Base-by-base conservation (phyloP, 2,329 filamentous ascomycete genomes). In the Graphilbum ipis-grandicollis region DNA sequence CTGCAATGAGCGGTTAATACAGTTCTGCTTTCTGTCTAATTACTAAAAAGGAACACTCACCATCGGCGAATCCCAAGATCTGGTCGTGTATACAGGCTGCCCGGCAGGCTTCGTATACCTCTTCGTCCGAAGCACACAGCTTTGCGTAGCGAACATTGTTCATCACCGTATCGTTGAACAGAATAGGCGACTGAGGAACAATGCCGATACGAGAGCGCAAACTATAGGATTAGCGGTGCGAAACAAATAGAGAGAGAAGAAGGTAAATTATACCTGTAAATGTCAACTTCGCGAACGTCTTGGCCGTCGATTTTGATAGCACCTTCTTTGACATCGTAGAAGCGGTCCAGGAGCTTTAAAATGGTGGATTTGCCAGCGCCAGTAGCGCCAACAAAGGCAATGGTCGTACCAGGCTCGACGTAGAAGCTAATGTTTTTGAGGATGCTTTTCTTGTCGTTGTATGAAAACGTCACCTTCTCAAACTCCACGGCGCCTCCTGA, bases 311-410 rank as follows among this genome's bases (percentile, higher is more conserved):
- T 66, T 7, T 54, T 52, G 41, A 76, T 67, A 10, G 55, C 55
- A 2, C 71, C 71, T 9, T 53, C 51, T 0, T 56, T 64, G 2
- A 69, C 65, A 40, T 74, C 68, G 48, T 74, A 75, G 45, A 70
- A 71, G 1, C 70, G 66, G 45, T 67, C 63, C 6, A 75, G 53
- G n/a, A 75, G 57, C 47, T 69, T 71, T 30, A 72, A 50, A 22
- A 70, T 59, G 1, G 68, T 73, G 1, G 67, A 71, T 44, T 73
- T 73, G 26, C 69, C 69, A 10, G 68, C 68, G 18, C 70, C 70
- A 10, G 68, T 74, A 32, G 67, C 61, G 10, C 71, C 70, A 9
- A 75, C 70, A 51, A 75, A 70, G 10, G 71, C 70, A 19, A 71
- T 62, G 1, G 67, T 71, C 38, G 62, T 63, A 13, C 71, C 66